Base-by-base conservation (phyloP, 163 green algal genomes). In the Scenedesmus sp. region DNA sequence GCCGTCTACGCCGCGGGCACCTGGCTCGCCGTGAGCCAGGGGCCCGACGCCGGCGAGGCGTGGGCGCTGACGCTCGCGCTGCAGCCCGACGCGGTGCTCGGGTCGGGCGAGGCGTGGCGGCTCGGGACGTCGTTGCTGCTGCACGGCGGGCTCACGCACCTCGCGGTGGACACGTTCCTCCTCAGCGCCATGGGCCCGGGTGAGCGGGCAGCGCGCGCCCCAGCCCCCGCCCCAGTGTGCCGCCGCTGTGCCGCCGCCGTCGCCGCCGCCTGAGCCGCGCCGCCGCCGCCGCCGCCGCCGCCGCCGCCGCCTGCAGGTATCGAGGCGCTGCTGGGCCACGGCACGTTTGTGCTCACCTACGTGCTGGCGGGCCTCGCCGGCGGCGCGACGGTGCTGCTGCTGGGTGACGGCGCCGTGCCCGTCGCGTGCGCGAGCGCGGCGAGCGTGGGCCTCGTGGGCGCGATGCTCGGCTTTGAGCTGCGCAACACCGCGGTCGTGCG, bases 401-500 rank as follows among this genome's bases (percentile, higher is more conserved):
- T 31, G 17, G 53, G 48, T 6, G 11, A 42, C 28, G 60, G 13
- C 20, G 66, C 63, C 29, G 45, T 63, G 14, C 60, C 62, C 10
- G 42, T 39, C 18, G 62, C 74, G 13, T 50, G 62, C 22, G 74
- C 74, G 24, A 81, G 47, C 17, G 63, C 60, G 29, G 62, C 62
- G 10, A 66, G 34, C 2, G 28, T 81, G 18, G 62, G 62, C 14
- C 20, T 81, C 24, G 51, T 75, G 9, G 74, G 74, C 22, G 74
- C 63, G 34, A 81, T 81, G 74, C 36, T 75, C 17, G 74, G 74
- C 51, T 81, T 75, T 34, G 74, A 81, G 63, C 50, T 69, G 24
- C 47, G 34, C 26, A 81, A 81, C 39, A 20, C 39, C n/a, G 63
- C 31, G 6, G 69, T 71, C 20, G 58, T 80, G 44, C 45, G 48